Evolutionary conservation across 768 basidiomycete species (phyloP), one percentile per base, ranked within the genome.

Genomic region (Auricularia auricula-judae): DNA sequence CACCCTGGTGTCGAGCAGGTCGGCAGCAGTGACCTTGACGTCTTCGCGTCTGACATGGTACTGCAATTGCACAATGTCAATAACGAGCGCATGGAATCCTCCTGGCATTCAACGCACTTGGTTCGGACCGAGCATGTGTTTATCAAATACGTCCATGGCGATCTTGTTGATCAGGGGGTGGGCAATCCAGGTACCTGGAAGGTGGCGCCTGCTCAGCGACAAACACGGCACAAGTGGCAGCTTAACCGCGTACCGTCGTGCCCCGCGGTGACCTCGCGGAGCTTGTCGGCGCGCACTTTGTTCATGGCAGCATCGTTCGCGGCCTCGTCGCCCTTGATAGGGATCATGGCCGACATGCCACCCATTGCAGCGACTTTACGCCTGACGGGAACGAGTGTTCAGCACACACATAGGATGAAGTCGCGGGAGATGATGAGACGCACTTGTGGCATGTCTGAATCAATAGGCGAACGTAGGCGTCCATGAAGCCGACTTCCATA

Each of bases 321-420:
- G 69, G 86, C 85, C 33, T 85, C 80, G 72, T 99, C 93, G 72
- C 93, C 86, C 80, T 93, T 98, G 82, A 99, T 97, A 18, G 96
- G 97, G 72, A 99, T 98, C 73, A 97, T 94, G 18, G 97, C 97
- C 36, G 96, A 94, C 97, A 99, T 99, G 69, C 97, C 97, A 67
- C 97, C 97, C 89, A 99, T 98, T 8, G 97, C 97, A 4, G 97
- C 97, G 29, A 99, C 97, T 70, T 96, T 95, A 69, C 95, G 93
- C 73, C 91, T 93, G 69, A 61, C 33, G 66, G 36, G 1, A 21
- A 21, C 34, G 11, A 18, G 53, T 23, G 7, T 51, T 23, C 34
- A 47, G 47, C 58, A 51, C 29, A 29, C 29, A 29, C 29, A 29
- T 29, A 29, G 29, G 29, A 29, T 29, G 29, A 29, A 29, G 29